Evolutionary conservation across 331 rosid species (phyloP), one percentile per base, ranked within the genome.

Genomic region (Quercus tomentella): DNA sequence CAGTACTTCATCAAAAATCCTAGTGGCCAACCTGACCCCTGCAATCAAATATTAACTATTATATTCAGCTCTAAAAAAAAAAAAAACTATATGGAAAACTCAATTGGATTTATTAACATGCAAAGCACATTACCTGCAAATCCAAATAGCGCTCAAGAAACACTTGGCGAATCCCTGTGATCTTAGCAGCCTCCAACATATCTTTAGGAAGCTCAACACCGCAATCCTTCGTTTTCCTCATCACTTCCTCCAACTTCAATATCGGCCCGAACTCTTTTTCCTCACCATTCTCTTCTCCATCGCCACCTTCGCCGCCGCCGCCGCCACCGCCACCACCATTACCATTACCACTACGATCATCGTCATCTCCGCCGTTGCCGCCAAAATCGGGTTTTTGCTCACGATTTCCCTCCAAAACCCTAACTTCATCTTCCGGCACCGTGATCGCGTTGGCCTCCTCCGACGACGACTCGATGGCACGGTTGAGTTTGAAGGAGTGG

Each of bases 191-290:
- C 86, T 89, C 97, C 37, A 86, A 82, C 97, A 95, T 90, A 84
- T 93, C 97, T 0, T 81, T 70, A 56, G 99, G 98, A 41, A 95
- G 86, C 76, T 71, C 82, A 22, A 76, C 92, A 25, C 98, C 98
- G 43, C 92, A 86, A 67, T 88, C 87, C 81, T 90, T 84, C 9
- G 89, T 80, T 83, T 90, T 92, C 75, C 84, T 82, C 94, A 93
- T 85, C 72, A 91, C 92, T 56, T 93, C 97, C 79, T 83, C 97
- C 7, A 89, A 89, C 68, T 90, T 95, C 84, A 95, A 31, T 57
- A 95, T 56, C 7, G 94, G 89, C 72, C 98, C 98, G n/a, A 93
- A 91, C 68, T 93, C 99, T 60, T 88, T 89, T 82, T 88, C 94
- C 7, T 82, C 94, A 3, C 69, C 77, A 3, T 73, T 84, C 16